Conservation (phyloP, 805 yeast genomes). For the Grigorovia humatica region DNA sequence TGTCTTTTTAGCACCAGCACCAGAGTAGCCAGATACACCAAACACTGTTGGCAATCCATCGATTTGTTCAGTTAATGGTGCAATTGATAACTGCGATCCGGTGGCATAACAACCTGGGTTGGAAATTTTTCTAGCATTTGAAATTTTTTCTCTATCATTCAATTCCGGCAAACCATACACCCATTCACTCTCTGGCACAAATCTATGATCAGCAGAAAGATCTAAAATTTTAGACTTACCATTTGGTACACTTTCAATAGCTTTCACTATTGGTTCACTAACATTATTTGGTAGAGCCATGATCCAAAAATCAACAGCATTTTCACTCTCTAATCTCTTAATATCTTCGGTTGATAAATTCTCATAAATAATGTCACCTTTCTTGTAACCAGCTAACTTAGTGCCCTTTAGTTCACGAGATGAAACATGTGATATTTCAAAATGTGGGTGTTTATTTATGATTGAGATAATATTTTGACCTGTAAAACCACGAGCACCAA, state of each 20-base stretch:
- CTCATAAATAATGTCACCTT: slow-evolving; percentile 67
- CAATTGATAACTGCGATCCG: slow-evolving; percentile 86
- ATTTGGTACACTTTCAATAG: slow-evolving; percentile 53
- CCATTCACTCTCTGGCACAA: slow-evolving; percentile 85
- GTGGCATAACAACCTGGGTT: slow-evolving; percentile 99
- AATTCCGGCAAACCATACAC: slow-evolving; percentile 92
- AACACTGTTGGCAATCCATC: slow-evolving; percentile 74
- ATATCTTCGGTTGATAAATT: slow-evolving; percentile 85
- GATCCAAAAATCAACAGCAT: slow-evolving; percentile 90
- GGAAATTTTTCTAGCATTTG: slow-evolving; percentile 69
- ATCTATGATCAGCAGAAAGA: slow-evolving; percentile 91
- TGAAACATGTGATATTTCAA: slow-evolving; percentile 87
- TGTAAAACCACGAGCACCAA: slow-evolving; percentile 97
- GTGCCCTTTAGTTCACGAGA: slow-evolving; percentile 90
- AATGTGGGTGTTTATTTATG: slow-evolving; percentile 77
- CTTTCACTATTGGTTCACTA: slow-evolving; percentile 77
- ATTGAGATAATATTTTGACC: slow-evolving; percentile 87
- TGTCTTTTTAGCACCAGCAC: slow-evolving; percentile 98
- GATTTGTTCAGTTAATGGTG: slow-evolving; percentile 66
- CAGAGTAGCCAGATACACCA: slow-evolving; percentile 97
- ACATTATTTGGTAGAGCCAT: slow-evolving; percentile 99
- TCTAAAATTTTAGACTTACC: slow-evolving; percentile 80
- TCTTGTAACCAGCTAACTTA: slow-evolving; percentile 77
- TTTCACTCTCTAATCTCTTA: slow-evolving; percentile 58
- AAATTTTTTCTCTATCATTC: slow-evolving; percentile 54